Evolutionary conservation across 23 red algal genomes (phyloP), one percentile per base, ranked within the genome.

Genomic region (Pyropia haitanensis): DNA sequence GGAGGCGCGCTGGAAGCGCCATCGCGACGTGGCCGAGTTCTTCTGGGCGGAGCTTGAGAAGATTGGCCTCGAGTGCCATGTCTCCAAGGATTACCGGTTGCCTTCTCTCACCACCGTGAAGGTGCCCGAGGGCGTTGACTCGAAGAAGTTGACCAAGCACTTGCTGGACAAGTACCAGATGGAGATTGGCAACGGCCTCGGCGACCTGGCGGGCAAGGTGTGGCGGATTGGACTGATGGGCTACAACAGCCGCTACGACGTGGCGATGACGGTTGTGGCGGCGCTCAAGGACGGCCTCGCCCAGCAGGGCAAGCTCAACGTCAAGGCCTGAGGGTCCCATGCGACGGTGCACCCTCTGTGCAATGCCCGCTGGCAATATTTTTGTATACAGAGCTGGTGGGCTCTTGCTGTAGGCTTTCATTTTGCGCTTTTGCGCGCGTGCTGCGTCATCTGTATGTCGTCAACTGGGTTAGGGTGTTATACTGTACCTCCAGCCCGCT

Each of bases 171-270:
- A 88, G 53, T 88, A 80, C 56, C 50, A 80, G 48, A 88, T 88
- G 44, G 84, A 88, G 62, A 88, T 88, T 39, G 84, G 84, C 29
- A 88, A 88, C 53, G 84, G 84, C 3, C 63, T 88, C 0, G 84
- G 84, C 44, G 72, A 88, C 21, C 69, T 88, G 13, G 55, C 72
- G 14, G 84, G 73, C 29, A 88, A 88, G 49, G 84, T 88, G 25
- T 88, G 84, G 84, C 73, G 84, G 20, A 50, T 88, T 8, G 84
- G 84, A 60, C 62, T 88, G 15, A 88, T 88, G 84, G 84, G 84
- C 34, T 88, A 73, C 63, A 88, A 88, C 71, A 78, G 72, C 24
- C 61, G 84, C 54, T 58, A 63, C 52, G 84, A 88, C 17, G 64
- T 76, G 50, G 84, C 73, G 14, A 54, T 63, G n/a, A 73, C 72